Evolutionary conservation across 148 eudicot genomes (phyloP), one percentile per base, ranked within the genome.

Genomic region (Amaranthus palmeri): DNA sequence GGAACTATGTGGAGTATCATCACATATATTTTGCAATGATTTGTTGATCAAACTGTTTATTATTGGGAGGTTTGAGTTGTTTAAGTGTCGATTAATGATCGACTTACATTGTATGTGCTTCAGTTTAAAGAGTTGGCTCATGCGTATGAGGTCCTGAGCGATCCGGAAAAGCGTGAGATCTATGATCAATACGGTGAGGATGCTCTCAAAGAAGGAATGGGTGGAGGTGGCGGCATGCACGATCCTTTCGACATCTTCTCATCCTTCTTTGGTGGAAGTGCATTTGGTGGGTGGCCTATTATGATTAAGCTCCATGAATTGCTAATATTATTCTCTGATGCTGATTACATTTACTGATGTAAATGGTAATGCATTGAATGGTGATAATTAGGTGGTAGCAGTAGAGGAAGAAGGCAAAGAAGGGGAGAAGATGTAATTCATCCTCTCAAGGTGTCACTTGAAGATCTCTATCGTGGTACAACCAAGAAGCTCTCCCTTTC

Each of bases 201-300:
- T 81, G 92, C 90, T 45, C 90, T 88, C 79, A 88, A 88, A 78
- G 92, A 88, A 82, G 92, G 92, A 82, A 88, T 88, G 92, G 92
- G 89, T 13, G 88, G 92, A 14, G 90, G 92, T 36, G 88, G 84
- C 14, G 90, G 86, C 15, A 80, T 68, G 79, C 88, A 88, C 50
- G 87, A 88, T 65, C 92, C 92, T 0, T 88, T 88, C 54, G 92
- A 88, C 79, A 88, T 88, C 74, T 88, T 88, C 70, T 66, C 65
- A 44, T 86, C 88, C 46, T 84, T 88, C 75, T 88, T 88, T 67
- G 90, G 90, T 17, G 90, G 89, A 12, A 82, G 66, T 77, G 82
- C 89, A 10, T 88, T 86, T 73, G 90, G 88, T 80, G 67, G 67
- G 50, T 10, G 1, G 13, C 48, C 5, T 0, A 15, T 47, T 18